Conservation (phyloP, 768 basidiomycete species). For the Leccinum broughii region DNA sequence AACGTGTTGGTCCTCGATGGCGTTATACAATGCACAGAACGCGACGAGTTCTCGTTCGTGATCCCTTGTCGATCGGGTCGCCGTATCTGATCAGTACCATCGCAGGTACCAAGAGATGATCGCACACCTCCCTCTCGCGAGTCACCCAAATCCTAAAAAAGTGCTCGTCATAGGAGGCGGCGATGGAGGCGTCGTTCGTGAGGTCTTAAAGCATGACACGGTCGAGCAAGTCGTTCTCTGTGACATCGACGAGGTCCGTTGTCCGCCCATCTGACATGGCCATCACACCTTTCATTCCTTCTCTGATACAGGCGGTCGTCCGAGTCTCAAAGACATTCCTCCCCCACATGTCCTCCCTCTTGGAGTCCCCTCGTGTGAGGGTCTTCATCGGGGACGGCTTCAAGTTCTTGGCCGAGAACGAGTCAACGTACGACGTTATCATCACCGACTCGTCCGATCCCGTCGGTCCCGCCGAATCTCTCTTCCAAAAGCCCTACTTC, state of each 20-base stretch:
- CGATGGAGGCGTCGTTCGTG: conserved; percentile 96
- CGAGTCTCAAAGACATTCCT: conserved; percentile 92
- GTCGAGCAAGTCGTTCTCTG: conserved; percentile 93
- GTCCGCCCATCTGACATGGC: background rate
- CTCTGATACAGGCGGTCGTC: conserved; percentile 70
- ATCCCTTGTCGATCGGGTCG: background rate
- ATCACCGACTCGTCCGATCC: conserved; percentile 99
- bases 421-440: conserved; percentile 91
- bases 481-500: conserved; percentile 98
- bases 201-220: conserved; percentile 90
- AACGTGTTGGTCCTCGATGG: conserved; percentile 96
- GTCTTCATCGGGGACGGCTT: conserved; percentile 94
- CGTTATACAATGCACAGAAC: conserved; percentile 95
- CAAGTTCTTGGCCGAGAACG: conserved; percentile 91
- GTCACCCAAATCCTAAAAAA: conserved; percentile 93
- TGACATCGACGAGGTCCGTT: conserved; percentile 90
- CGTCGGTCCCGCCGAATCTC: conserved; percentile 89
- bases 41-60: conserved; percentile 96
- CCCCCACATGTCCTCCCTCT: conserved; percentile 88
- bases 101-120: conserved; percentile 98
- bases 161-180: conserved; percentile 98
- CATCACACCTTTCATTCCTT: background rate
- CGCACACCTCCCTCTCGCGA: conserved; percentile 92
- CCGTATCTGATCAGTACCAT: background rate
- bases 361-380: conserved; percentile 76